Evolutionary conservation across 192 early-diverging fungal species (phyloP).

Genomic region (Pilaira anomala): DNA sequence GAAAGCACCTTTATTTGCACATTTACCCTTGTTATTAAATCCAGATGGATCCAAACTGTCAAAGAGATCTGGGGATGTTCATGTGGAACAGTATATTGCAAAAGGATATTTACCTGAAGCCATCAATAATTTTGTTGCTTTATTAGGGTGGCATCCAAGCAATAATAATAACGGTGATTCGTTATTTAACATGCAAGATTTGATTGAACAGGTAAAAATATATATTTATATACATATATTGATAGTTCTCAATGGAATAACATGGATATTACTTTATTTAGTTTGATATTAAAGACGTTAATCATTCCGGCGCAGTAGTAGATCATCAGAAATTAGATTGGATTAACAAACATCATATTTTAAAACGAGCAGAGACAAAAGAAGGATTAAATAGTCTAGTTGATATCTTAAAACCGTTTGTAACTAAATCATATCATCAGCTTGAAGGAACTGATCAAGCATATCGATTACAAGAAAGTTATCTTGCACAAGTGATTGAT

Average conservation of each 20-base stretch:
- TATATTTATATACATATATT: not conserved
- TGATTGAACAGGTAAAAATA: constrained; percentile 48
- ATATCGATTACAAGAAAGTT: constrained; percentile 31
- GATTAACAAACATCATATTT: constrained; percentile 71
- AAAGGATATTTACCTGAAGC: constrained; percentile 83
- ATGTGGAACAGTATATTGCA: constrained; percentile 65
- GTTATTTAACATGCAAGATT: constrained; percentile 60
- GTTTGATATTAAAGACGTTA: constrained; percentile 60
- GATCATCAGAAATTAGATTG: constrained; percentile 66
- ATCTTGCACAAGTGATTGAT: constrained; percentile 44
- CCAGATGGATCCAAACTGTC: constrained; percentile 80
- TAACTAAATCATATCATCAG: constrained; percentile 8
- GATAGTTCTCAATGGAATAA: not conserved
- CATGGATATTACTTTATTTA: constrained; percentile 11
- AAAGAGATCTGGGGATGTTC: constrained; percentile 85
- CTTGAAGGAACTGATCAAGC: not conserved
- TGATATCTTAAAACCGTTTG: constrained; percentile 32
- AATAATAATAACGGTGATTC: constrained; percentile 47
- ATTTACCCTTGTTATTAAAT: constrained; percentile 87
- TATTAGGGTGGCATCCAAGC: constrained; percentile 76
- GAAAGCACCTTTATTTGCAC: constrained; percentile 74
- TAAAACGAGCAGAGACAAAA: constrained; percentile 40
- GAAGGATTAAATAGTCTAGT: constrained; percentile 43
- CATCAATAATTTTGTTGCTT: constrained; percentile 82
- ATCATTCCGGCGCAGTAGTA: constrained; percentile 63